phyloP scores from a whole-genome alignment of 2,329 filamentous ascomycete species.

The Truncatella angustata region DNA sequence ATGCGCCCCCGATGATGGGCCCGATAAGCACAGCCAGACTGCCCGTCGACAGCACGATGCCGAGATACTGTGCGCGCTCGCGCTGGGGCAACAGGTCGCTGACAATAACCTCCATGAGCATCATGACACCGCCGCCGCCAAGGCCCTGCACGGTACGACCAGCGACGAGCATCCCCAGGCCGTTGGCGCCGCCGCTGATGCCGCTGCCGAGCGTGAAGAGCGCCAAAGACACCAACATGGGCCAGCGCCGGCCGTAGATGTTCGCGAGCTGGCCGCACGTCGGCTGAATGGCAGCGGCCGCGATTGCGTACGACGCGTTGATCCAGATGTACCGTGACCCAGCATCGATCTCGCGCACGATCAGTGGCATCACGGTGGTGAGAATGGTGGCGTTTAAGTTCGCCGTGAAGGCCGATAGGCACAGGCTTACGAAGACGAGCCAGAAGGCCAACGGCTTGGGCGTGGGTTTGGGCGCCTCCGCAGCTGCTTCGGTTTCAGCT shows the following conservation, averaged over 20 bases:
- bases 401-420: not conserved
- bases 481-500: no score
- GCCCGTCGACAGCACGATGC: conserved; percentile 24
- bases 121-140: conserved; percentile 18
- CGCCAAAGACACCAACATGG: not conserved
- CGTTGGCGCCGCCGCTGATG: not conserved
- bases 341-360: not conserved
- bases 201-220: not conserved
- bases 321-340: conserved; percentile 2
- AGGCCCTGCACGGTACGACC: conserved; percentile 40
- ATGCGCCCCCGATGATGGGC: conserved; percentile 22
- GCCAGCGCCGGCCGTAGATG: not conserved
- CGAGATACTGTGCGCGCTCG: conserved; percentile 38
- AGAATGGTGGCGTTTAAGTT: not conserved
- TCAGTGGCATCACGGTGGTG: not conserved
- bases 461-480: no score
- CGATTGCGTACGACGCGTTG: not conserved
- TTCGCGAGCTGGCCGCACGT: not conserved
- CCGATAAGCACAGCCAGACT: conserved; percentile 29
- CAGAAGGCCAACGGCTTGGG: no score
- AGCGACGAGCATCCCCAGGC: conserved; percentile 37
- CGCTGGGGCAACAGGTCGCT: conserved; percentile 46
- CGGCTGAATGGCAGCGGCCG: not conserved
- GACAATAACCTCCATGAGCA: conserved; percentile 45
- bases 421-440: not conserved